These are phyloP conservation scores for Russula earlei DNA, from an alignment of 768 basidiomycete species.

Conservation along the genomic window DNA sequence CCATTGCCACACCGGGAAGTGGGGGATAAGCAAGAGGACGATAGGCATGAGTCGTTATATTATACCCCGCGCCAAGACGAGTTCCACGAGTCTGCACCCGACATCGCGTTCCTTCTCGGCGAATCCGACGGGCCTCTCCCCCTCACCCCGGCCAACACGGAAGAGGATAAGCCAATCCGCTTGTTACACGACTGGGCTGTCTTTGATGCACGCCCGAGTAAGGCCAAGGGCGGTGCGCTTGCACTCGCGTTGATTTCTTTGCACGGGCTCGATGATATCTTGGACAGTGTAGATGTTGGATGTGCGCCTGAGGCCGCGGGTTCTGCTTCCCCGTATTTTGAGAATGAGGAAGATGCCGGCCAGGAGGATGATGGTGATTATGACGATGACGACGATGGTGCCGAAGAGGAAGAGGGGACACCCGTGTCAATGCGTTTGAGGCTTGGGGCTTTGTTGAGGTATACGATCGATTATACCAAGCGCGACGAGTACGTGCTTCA, in stretches of 20 bases:
- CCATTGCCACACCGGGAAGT: neutral
- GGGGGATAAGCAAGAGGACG: neutral
- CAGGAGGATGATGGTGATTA: constrained; percentile 25
- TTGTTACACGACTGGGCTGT: constrained; percentile 48
- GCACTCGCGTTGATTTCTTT: constrained; percentile 38
- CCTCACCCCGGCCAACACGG: neutral
- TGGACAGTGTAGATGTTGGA: constrained; percentile 27
- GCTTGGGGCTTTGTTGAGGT: constrained; percentile 39
- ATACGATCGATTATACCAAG: constrained; percentile 42
- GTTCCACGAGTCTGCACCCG: constrained; percentile 5
- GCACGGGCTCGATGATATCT: constrained; percentile 35
- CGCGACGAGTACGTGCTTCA: constrained; percentile 41
- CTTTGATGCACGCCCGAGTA: constrained; percentile 38
- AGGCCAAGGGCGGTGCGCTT: neutral
- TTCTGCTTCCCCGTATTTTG: constrained; percentile 35
- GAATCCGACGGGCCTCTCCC: constrained; percentile 16
- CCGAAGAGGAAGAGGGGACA: constrained; percentile 20
- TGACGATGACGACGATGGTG: constrained; percentile 21
- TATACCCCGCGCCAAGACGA: constrained; percentile 11
- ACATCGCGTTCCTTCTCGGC: constrained; percentile 22
- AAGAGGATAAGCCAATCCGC: constrained; percentile 43
- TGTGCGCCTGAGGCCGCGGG: constrained; percentile 46
- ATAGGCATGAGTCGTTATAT: neutral
- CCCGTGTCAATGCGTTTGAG: constrained; percentile 28
- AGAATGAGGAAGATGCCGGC: constrained; percentile 28